Evolutionary conservation across 2,329 filamentous ascomycete species (phyloP).

Genomic region (Nemania sp.): DNA sequence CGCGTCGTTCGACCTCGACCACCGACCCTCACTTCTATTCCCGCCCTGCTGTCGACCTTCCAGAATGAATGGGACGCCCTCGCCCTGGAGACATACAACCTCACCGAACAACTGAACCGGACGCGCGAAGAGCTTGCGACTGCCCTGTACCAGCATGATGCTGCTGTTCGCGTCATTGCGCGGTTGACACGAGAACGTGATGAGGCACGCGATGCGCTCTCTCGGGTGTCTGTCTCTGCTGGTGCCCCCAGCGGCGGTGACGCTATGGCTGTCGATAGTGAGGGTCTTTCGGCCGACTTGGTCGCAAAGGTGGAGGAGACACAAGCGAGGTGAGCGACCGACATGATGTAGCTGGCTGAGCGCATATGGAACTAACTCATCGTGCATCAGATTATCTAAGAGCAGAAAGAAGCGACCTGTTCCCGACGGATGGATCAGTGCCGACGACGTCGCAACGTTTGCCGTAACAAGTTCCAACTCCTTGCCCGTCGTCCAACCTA

Average conservation of each 20-base stretch:
- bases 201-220: conserved; percentile 86
- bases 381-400: conserved; percentile 70
- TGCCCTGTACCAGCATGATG: conserved; percentile 95
- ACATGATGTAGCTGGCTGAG: not conserved
- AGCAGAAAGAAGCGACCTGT: conserved; percentile 86
- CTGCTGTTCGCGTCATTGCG: conserved; percentile 92
- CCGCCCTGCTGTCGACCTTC: conserved; percentile 88
- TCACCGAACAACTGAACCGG: conserved; percentile 86
- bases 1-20: conserved; percentile 86
- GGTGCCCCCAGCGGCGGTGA: conserved; percentile 65
- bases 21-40: conserved; percentile 93
- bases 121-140: conserved; percentile 92
- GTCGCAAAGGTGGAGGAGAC: conserved; percentile 75
- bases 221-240: conserved; percentile 76
- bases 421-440: conserved; percentile 81
- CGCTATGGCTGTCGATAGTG: conserved; percentile 88
- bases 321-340: conserved; percentile 69
- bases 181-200: conserved; percentile 88
- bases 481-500: conserved; percentile 52
- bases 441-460: conserved; percentile 66
- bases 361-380: conserved; percentile 25
- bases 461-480: conserved; percentile 50
- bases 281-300: conserved; percentile 73
- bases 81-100: conserved; percentile 86
- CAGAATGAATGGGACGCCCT: conserved; percentile 98